Conservation (phyloP, 2,329 filamentous ascomycete species). For the Aspergillus luchuensis region DNA sequence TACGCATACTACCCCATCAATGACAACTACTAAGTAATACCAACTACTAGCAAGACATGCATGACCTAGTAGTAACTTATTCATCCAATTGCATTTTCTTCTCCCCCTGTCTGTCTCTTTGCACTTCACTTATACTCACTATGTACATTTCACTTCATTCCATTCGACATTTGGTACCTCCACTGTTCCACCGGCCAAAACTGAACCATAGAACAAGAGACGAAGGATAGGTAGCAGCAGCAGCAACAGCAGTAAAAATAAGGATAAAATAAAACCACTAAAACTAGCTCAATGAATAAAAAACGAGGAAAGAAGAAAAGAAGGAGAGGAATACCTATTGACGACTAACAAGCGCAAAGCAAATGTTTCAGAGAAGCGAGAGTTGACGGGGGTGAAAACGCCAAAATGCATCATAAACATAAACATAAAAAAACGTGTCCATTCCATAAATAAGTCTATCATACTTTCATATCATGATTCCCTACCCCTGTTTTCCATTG, state of each 20-base stretch:
- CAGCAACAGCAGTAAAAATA: not conserved
- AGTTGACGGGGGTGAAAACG: not conserved
- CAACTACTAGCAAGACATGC: too few relatives aligned
- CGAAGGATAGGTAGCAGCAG: not conserved
- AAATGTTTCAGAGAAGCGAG: not conserved
- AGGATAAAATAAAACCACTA: not conserved
- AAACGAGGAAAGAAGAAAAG: not conserved
- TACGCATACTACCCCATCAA: not conserved
- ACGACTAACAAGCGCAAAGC: not conserved
- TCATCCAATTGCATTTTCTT: not conserved
- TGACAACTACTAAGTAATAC: not conserved
- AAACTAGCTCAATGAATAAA: not conserved
- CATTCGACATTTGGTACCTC: not conserved
- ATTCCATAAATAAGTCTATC: conserved; percentile 22
- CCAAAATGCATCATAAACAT: conserved; percentile 4
- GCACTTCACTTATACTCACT: not conserved
- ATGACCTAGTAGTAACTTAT: not conserved
- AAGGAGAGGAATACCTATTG: not conserved
- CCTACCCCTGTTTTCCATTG: not conserved
- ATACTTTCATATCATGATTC: conserved; percentile 20
- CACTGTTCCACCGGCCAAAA: not conserved
- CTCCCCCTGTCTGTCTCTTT: not conserved
- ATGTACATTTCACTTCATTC: not conserved
- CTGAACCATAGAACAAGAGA: not conserved
- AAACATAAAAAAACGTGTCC: not conserved